Evolutionary conservation across 345 rosid genomes (phyloP).

Genomic region (Pelargonium nanum): DNA sequence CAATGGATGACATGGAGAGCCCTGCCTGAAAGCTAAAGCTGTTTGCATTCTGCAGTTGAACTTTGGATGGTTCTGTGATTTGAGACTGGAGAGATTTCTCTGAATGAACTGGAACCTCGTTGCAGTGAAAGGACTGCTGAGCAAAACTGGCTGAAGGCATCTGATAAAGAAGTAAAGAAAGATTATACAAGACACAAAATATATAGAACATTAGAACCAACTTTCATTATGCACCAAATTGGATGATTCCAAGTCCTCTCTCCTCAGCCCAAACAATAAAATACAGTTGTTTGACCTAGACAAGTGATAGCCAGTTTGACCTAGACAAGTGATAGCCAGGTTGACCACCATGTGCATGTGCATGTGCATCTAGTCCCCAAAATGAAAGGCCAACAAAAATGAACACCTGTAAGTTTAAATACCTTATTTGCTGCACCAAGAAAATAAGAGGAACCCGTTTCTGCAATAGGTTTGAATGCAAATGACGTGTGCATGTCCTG

Average conservation of each 20-base stretch:
- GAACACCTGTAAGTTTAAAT: not conserved
- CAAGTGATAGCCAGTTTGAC: too few relatives aligned
- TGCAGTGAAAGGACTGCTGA: constrained; percentile 38
- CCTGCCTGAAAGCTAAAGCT: constrained; percentile 28
- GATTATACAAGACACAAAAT: not conserved
- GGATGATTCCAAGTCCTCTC: too few relatives aligned
- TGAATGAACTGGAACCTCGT: constrained; percentile 40
- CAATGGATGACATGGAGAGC: constrained; percentile 27
- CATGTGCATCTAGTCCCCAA: not conserved
- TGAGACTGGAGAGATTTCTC: constrained; percentile 38
- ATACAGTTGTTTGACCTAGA: not conserved
- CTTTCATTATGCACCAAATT: too few relatives aligned
- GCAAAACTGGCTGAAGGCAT: constrained; percentile 16
- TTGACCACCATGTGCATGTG: too few relatives aligned
- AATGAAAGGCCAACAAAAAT: not conserved
- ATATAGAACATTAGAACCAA: not conserved
- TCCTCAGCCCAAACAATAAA: not conserved
- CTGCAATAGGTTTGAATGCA: constrained; percentile 61
- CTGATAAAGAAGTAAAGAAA: constrained; percentile 7
- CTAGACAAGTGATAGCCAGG: too few relatives aligned
- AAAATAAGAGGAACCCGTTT: constrained; percentile 39
- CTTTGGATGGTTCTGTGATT: constrained; percentile 25
- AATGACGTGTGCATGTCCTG: constrained; percentile 54
- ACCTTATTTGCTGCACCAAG: constrained; percentile 42
- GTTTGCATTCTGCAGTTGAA: constrained; percentile 29